A percentile compares a stretch with the other conserved stretches of the same genome.
phyloP scores from a whole-genome alignment of 306 rosid genomes.

The Carpinus viminea region DNA sequence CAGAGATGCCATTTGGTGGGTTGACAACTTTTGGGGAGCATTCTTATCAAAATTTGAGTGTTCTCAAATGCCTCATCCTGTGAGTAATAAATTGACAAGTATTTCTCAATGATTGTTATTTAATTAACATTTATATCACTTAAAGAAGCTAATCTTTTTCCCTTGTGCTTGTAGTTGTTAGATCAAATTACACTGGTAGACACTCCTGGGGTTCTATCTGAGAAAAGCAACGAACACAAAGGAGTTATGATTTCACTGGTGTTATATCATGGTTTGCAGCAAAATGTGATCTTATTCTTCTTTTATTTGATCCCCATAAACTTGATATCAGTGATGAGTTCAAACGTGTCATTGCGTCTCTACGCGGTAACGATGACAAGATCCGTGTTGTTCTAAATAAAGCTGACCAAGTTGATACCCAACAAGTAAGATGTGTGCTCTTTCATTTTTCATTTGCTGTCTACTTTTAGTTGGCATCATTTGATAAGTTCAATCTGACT shows the following conservation, averaged over 20 bases:
- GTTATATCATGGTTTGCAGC: slow-evolving; percentile 98
- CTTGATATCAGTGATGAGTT: slow-evolving; percentile 95
- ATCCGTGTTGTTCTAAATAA: slow-evolving; percentile 93
- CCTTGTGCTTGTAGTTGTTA: slow-evolving; percentile 48
- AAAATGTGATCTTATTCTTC: slow-evolving; percentile 92
- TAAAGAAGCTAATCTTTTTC: slow-evolving; percentile 4
- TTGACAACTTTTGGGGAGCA: slow-evolving; percentile 85
- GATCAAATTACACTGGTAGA: slow-evolving; percentile 86
- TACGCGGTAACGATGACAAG: slow-evolving; percentile 90
- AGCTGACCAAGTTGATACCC: slow-evolving; percentile 97
- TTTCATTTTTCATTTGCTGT: not conserved
- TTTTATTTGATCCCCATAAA: slow-evolving; percentile 88
- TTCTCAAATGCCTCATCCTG: slow-evolving; percentile 95
- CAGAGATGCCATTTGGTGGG: slow-evolving; percentile 91
- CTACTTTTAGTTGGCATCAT: not conserved
- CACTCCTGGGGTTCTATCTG: slow-evolving; percentile 96
- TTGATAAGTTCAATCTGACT: not conserved
- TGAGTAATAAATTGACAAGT: slow-evolving; percentile 44
- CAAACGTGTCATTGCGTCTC: slow-evolving; percentile 78
- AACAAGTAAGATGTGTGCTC: slow-evolving; percentile 57
- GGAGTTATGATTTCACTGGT: slow-evolving; percentile 95
- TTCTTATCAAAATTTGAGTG: slow-evolving; percentile 90
- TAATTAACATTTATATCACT: not conserved
- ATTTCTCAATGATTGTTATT: not conserved
- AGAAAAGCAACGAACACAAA: slow-evolving; percentile 93